Base-by-base conservation (phyloP, 805 yeast genomes). In the Zygotorulaspora danielsina region DNA sequence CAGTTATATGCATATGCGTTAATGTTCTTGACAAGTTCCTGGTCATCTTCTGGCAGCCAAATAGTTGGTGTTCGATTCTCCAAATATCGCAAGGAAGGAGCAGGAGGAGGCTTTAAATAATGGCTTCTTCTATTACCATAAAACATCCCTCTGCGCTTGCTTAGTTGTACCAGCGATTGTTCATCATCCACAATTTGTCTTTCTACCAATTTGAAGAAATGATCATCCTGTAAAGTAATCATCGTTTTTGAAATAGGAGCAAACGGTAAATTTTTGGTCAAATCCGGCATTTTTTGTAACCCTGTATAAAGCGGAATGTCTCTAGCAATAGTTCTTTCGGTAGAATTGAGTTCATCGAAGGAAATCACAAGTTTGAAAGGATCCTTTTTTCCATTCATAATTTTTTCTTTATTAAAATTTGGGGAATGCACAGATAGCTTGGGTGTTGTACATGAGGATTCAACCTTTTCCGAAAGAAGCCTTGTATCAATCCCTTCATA, bases 31-130 rank as follows among this genome's bases (percentile, higher is more conserved):
- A 88, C 79, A 48, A 93, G 72, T 46, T 73, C 72, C 46, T 78
- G 80, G 57, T 93, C 98, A 60, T 93, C 98, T 50, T 82, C 88
- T 0, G 97, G 97, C 12, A 89, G 71, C 98, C 98, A 93, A 21
- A 89, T 84, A 0, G 97, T 87, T 3, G 97, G 97, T 2, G 90
- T 81, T 47, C 97, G 70, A 45, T 77, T 74, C 46, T 86, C 89
- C 49, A 93, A 66, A 54, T 86, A 84, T 52, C 81, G 79, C 43
- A 85, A 65, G 6, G 84, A 75, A 3, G 98, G 98, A 0, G 97
- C 97, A 36, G 76, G 74, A 5, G 98, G 98, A 0, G 98, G 97
- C 47, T 82, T 79, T 35, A 89, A 68, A 37, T 71, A 73, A 41
- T 76, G 81, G 44, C 75, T 74, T 34, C 81, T 68, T 54, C 83